These are phyloP conservation scores for Hansenula sp. DNA, from an alignment of 1,139 yeast genomes.

Conservation along the genomic window DNA sequence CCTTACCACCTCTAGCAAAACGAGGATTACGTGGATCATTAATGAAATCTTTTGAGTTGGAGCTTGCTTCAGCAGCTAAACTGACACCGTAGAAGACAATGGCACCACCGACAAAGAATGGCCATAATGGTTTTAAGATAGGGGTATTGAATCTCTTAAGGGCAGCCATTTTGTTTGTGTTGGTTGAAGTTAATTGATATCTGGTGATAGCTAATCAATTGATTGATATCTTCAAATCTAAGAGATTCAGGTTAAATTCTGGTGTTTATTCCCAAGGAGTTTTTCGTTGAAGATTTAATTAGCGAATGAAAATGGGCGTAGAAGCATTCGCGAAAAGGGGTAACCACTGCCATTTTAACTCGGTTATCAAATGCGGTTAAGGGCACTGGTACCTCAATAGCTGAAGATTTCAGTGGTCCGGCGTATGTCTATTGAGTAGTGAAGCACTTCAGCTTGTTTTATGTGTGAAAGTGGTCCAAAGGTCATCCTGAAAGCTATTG, in stretches of 20 bases:
- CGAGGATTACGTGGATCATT: slow-evolving; percentile 82
- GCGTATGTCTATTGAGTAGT: no score
- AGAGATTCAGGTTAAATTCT: not conserved
- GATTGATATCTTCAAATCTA: not conserved
- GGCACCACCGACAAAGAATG: slow-evolving; percentile 61
- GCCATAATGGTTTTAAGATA: slow-evolving; percentile 60
- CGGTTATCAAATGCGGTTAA: not conserved
- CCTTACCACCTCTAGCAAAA: slow-evolving; percentile 52
- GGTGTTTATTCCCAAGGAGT: slow-evolving; percentile 1
- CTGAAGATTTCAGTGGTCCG: no score
- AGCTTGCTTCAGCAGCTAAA: slow-evolving; percentile 53
- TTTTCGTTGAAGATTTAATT: not conserved
- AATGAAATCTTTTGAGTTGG: slow-evolving; percentile 58
- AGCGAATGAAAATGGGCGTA: not conserved
- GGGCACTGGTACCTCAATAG: no score
- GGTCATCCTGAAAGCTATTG: no score
- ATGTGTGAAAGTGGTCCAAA: no score
- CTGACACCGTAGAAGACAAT: slow-evolving; percentile 52
- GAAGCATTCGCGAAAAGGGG: not conserved
- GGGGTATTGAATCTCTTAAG: slow-evolving; percentile 47
- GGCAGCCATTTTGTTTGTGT: slow-evolving; percentile 18
- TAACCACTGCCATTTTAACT: not conserved
- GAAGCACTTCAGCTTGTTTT: no score
- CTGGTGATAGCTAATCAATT: not conserved
- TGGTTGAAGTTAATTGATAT: no score